A percentile compares a stretch with the other conserved stretches of the same genome.
phyloP scores from a whole-genome alignment of 176 grass and related monocot species.

The Aegilops sharonensis region DNA sequence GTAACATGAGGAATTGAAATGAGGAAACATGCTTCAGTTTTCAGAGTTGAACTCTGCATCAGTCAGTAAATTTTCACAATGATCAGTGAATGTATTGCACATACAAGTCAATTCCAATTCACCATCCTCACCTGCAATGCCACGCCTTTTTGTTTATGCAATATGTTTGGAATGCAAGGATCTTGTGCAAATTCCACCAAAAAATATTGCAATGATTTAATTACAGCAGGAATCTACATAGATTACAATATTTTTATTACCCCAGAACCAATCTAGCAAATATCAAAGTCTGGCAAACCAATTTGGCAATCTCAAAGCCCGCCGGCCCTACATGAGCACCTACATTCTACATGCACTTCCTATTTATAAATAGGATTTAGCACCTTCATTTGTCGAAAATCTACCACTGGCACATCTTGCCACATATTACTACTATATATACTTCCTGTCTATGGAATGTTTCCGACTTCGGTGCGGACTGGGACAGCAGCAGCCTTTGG shows the following conservation, averaged over 20 bases:
- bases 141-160: background rate
- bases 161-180: background rate
- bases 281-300: background rate
- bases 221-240: background rate
- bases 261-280: background rate
- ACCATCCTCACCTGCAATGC: background rate
- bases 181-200: background rate
- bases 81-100: background rate
- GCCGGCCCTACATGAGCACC: background rate
- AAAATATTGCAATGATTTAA: background rate
- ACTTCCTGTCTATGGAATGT: background rate
- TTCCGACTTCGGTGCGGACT: background rate
- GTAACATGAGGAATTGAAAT: background rate
- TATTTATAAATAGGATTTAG: slow-evolving; percentile 2
- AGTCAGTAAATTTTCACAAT: background rate
- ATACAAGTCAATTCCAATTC: background rate
- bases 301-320: slow-evolving; percentile 2
- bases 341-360: background rate
- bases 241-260: background rate
- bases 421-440: slow-evolving; percentile 7
- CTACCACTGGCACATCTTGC: background rate
- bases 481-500: slow-evolving; percentile 7
- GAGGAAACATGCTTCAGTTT: background rate
- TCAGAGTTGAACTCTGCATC: background rate
- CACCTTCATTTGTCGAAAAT: background rate